Conservation (phyloP, 148 eudicot genomes). For the Talinum fruticosum region DNA sequence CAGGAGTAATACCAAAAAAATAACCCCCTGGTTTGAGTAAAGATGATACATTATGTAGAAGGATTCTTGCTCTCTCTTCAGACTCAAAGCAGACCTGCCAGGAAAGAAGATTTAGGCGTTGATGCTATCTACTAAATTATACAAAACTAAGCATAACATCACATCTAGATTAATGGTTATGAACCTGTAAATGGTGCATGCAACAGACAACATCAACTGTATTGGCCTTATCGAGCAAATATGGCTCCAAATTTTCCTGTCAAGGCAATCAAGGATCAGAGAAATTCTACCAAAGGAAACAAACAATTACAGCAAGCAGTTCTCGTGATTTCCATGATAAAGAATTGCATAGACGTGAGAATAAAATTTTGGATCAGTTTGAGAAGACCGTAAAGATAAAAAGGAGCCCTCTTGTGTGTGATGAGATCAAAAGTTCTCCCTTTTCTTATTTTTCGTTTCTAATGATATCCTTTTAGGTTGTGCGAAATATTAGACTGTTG, state of each 20-base stretch:
- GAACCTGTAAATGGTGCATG: conserved; percentile 96
- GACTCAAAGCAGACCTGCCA: conserved; percentile 82
- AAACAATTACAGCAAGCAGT: not conserved
- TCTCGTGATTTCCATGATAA: not conserved
- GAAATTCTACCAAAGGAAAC: not conserved
- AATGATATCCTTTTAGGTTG: not conserved
- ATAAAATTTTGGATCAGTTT: not conserved
- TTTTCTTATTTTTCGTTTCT: not conserved
- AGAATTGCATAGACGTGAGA: not conserved
- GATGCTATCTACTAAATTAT: not conserved
- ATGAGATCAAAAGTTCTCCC: not conserved
- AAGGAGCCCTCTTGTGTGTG: not conserved
- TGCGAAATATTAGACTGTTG: not conserved
- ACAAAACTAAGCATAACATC: not conserved
- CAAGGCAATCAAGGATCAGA: conserved; percentile 17
- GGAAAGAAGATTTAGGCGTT: conserved; percentile 9
- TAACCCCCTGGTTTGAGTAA: conserved; percentile 97
- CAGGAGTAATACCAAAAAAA: conserved; percentile 93
- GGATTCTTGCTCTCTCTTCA: conserved; percentile 79
- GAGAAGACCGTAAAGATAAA: not conserved
- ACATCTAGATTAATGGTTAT: conserved; percentile 1
- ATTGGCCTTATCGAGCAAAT: conserved; percentile 52
- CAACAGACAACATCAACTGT: conserved; percentile 81
- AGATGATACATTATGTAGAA: conserved; percentile 78
- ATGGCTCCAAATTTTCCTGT: conserved; percentile 63